Evolutionary conservation across 495 filamentous ascomycete genomes (phyloP).

Genomic region (Penicillium cataractarum): DNA sequence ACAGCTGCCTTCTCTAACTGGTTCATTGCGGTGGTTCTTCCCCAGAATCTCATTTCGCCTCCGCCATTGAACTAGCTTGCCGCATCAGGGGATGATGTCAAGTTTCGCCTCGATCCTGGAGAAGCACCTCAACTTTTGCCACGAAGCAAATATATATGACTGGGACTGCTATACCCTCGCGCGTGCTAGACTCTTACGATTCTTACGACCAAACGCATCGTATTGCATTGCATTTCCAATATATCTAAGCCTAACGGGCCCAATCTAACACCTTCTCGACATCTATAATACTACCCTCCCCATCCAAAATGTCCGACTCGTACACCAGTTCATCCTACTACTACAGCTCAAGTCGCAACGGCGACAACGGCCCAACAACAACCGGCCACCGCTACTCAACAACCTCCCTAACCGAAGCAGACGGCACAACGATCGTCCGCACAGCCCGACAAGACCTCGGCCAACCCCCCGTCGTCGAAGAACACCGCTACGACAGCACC

Average conservation of each 20-base stretch:
- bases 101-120: neutral
- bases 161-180: neutral
- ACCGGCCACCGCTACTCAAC: conserved; percentile 44
- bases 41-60: conserved; percentile 6
- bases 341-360: conserved; percentile 37
- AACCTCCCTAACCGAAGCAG: conserved; percentile 35
- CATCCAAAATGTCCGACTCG: conserved; percentile 25
- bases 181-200: neutral
- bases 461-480: conserved; percentile 37
- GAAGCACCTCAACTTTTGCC: neutral
- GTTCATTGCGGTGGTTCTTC: neutral
- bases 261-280: neutral
- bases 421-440: conserved; percentile 44
- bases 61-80: conserved; percentile 5
- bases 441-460: conserved; percentile 45
- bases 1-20: neutral
- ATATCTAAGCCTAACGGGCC: neutral
- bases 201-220: neutral
- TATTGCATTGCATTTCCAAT: neutral
- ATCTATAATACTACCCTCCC: neutral
- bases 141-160: neutral
- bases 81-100: neutral
- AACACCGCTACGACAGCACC: conserved; percentile 40
- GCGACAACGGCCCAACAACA: conserved; percentile 25
- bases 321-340: conserved; percentile 38